phyloP scores from a whole-genome alignment of 1,284 basidiomycete genomes.

The Leccinum pachyderme region DNA sequence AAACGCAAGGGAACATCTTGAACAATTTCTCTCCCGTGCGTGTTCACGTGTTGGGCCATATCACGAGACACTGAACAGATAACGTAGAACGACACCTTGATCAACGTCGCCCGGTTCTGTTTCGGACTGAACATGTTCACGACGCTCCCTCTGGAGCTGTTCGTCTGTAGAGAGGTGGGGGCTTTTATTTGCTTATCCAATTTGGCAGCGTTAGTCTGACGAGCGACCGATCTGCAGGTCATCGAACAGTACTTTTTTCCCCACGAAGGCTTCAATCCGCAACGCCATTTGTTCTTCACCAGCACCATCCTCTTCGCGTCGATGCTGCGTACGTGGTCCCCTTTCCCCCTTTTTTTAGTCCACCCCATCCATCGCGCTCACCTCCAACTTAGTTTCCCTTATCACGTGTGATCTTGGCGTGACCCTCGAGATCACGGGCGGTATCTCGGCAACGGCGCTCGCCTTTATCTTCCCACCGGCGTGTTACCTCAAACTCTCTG shows the following conservation, averaged over 20 bases:
- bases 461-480: slow-evolving; percentile 93
- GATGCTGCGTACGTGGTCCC: slow-evolving; percentile 66
- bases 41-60: not conserved
- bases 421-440: slow-evolving; percentile 96
- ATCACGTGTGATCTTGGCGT: slow-evolving; percentile 96
- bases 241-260: slow-evolving; percentile 93
- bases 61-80: slow-evolving; percentile 11
- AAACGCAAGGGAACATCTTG: slow-evolving; percentile 90
- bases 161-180: slow-evolving; percentile 89
- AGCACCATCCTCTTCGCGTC: slow-evolving; percentile 80
- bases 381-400: slow-evolving; percentile 65
- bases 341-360: not conserved
- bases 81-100: slow-evolving; percentile 72
- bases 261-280: slow-evolving; percentile 73
- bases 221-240: slow-evolving; percentile 48
- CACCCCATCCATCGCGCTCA: not conserved
- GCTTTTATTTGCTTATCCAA: not conserved
- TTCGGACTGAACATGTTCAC: slow-evolving; percentile 99
- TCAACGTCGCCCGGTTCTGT: slow-evolving; percentile 92
- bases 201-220: slow-evolving; percentile 4
- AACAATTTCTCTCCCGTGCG: slow-evolving; percentile 84
- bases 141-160: slow-evolving; percentile 88
- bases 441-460: slow-evolving; percentile 89
- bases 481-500: slow-evolving; percentile 78
- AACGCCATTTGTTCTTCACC: slow-evolving; percentile 91